Conservation (phyloP, 257 asterid species). For the Solanum lycopersicoides region DNA sequence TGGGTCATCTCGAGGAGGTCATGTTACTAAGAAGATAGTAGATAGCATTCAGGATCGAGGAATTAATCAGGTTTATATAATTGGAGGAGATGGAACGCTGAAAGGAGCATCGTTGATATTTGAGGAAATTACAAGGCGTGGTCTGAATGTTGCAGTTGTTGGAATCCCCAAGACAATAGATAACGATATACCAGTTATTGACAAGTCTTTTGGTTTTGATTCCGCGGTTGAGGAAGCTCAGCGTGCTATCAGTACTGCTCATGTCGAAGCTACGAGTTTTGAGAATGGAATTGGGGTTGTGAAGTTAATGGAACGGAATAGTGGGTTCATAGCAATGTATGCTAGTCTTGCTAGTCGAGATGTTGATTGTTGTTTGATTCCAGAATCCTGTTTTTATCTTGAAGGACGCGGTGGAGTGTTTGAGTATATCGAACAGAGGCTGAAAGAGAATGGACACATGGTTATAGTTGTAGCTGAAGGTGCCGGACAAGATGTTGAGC, state of each 20-base stretch:
- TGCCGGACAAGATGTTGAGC: too few relatives aligned
- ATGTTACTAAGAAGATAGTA: not conserved
- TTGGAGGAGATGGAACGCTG: not conserved
- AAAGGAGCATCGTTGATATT: not conserved
- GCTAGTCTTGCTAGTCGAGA: too few relatives aligned
- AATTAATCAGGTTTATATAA: not conserved
- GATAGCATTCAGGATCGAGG: not conserved
- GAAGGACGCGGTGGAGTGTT: too few relatives aligned
- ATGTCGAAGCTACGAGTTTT: too few relatives aligned
- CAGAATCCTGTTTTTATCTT: too few relatives aligned
- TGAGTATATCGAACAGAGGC: too few relatives aligned
- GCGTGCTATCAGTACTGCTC: not conserved
- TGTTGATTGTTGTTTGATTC: too few relatives aligned
- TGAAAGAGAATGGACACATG: too few relatives aligned
- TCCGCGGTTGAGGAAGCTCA: not conserved
- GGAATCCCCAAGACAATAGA: not conserved
- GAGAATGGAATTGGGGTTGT: too few relatives aligned
- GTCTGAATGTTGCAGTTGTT: not conserved
- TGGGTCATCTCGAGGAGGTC: not conserved
- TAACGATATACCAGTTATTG: not conserved
- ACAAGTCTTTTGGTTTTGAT: not conserved
- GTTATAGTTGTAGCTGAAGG: too few relatives aligned
- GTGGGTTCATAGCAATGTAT: too few relatives aligned
- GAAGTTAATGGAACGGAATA: too few relatives aligned
- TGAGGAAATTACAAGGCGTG: not conserved